Evolutionary conservation across 2,329 filamentous ascomycete genomes (phyloP).

Genomic region (Pyrenophora teres): DNA sequence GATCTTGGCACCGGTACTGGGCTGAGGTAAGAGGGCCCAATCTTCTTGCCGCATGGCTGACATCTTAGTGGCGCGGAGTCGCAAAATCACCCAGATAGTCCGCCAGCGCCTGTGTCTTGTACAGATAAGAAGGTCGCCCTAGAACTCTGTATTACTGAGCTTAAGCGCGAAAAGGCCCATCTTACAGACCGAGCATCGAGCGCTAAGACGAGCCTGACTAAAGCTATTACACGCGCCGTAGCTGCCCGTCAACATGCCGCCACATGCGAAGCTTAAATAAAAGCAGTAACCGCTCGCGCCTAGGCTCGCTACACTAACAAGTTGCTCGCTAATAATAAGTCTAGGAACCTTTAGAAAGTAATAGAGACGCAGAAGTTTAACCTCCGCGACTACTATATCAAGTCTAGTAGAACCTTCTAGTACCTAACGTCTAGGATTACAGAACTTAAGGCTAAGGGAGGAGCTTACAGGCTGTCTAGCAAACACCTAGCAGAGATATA

Average conservation of each 20-base stretch:
- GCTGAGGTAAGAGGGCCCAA: conserved; percentile 30
- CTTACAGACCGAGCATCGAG: not conserved
- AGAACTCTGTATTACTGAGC: not conserved
- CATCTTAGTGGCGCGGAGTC: conserved; percentile 53
- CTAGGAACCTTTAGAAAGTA: not conserved
- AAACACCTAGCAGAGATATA: not conserved
- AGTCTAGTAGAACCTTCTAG: not conserved
- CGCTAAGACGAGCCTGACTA: not conserved
- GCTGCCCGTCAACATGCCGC: conserved; percentile 1
- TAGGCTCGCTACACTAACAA: conserved; percentile 9
- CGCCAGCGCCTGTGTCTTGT: not conserved
- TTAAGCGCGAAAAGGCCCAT: not conserved
- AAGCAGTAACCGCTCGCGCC: conserved; percentile 7
- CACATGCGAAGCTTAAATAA: not conserved
- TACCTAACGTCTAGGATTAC: not conserved
- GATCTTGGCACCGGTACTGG: conserved; percentile 5
- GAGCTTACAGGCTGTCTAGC: not conserved
- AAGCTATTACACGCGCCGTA: not conserved
- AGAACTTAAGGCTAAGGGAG: not conserved
- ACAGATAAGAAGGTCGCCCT: not conserved
- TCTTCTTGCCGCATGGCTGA: conserved; percentile 30
- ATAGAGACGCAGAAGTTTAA: not conserved
- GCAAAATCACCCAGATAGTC: not conserved
- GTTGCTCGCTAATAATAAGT: conserved; percentile 10
- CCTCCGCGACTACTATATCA: not conserved